Evolutionary conservation across 371 early-diverging fungal genomes (phyloP), one percentile per base, ranked within the genome.

Genomic region (Apophysomyces sp.): DNA sequence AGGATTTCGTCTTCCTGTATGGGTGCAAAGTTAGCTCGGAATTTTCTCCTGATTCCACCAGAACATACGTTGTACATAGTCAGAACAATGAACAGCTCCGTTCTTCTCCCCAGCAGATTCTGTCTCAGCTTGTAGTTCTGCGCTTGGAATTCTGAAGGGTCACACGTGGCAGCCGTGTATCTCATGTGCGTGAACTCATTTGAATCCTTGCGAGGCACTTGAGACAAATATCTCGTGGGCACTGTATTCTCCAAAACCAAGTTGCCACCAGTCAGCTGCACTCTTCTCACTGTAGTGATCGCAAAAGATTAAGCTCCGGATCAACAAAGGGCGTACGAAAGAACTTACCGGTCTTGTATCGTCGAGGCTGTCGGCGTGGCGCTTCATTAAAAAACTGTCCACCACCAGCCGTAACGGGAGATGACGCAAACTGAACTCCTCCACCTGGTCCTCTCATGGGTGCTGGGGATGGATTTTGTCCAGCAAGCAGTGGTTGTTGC

Each of bases 71-170:
- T 70, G 36, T 70, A 70, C 71, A 70, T 70, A 4, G 71, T 70
- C 69, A 94, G 81, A 32, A 94, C 95, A 41, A 91, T 86, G 53
- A 91, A 90, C 28, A 96, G 72, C 72, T 96, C 96, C 7, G 96
- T 96, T 0, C 49, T 3, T 44, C 49, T 44, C 13, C 62, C 72
- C 44, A 67, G 4, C 27, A 74, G 29, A 21, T 60, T 29, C 12
- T 71, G 77, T 18, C 90, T 72, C 31, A 89, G 78, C 12, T 80
- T 78, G 61, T 84, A 89, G 26, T 83, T 83, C 49, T 77, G 70
- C 24, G 71, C 15, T 18, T 66, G 49, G 71, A 86, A 88, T 34
- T 86, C 85, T 66, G 86, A 12, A 21, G 92, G 86, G 60, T 89
- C 87, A 65, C 82, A 86, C 26, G 88, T 88, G 39, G 82, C 84